Conservation (phyloP, 2,329 filamentous ascomycete species). For the Coniochaeta pulveracea region DNA sequence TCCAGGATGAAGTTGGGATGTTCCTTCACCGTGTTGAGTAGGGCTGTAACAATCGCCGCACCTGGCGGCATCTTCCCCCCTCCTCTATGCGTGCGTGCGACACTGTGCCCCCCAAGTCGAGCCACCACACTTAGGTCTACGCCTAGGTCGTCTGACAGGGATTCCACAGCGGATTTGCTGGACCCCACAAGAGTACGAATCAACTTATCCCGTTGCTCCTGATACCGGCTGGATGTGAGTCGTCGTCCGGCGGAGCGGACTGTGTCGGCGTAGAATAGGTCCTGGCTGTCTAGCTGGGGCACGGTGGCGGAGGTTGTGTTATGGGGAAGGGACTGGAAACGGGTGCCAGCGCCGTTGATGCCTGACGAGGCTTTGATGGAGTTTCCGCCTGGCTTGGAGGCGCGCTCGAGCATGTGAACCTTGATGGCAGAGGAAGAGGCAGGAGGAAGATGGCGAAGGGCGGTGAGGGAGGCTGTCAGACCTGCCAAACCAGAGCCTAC, state of each 20-base stretch:
- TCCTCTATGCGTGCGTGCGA: constrained; percentile 46
- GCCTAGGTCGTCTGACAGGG: constrained; percentile 44
- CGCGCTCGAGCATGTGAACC: constrained; percentile 48
- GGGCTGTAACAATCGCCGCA: constrained; percentile 41
- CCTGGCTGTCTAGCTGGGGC: background rate
- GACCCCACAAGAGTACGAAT: constrained; percentile 32
- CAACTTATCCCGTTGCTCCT: constrained; percentile 27
- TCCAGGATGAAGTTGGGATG: constrained; percentile 34
- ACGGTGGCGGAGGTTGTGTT: background rate
- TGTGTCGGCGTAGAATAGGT: constrained; percentile 42
- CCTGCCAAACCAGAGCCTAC: constrained; percentile 57
- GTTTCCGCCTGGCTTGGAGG: constrained; percentile 49
- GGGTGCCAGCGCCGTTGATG: constrained; percentile 51
- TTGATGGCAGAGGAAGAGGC: constrained; percentile 25
- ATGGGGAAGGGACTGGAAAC: constrained; percentile 31
- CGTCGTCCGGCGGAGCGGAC: constrained; percentile 40
- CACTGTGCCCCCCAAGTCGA: constrained; percentile 46
- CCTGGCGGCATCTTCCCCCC: constrained; percentile 44
- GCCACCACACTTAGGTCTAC: constrained; percentile 48
- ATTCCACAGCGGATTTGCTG: constrained; percentile 36
- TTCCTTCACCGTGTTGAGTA: constrained; percentile 38
- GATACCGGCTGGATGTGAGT: constrained; percentile 15
- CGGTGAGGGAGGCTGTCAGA: constrained; percentile 44
- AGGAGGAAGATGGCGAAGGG: constrained; percentile 33
- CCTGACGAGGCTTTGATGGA: constrained; percentile 57